Conservation (phyloP, 2,329 filamentous ascomycete genomes). For the Aspergillus proliferans region DNA sequence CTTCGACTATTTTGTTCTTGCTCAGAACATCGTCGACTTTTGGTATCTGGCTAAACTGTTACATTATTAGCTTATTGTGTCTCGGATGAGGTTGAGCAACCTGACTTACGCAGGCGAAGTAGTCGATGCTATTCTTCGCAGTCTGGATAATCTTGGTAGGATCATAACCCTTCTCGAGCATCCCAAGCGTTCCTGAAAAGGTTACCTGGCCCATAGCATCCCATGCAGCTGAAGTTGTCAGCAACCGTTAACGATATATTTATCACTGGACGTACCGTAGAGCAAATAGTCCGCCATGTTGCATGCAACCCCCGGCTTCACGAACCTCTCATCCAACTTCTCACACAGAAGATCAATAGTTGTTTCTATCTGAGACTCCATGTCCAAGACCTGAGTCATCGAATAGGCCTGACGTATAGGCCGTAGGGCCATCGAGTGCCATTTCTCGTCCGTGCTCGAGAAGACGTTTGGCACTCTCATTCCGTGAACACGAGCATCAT, state of each 20-base stretch:
- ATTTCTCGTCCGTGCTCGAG: constrained; percentile 26
- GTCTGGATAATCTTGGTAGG: constrained; percentile 11
- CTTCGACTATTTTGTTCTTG: not conserved
- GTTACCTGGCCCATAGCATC: constrained; percentile 15
- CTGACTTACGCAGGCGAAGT: constrained; percentile 10
- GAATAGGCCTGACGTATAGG: constrained; percentile 35
- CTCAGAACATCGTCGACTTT: not conserved
- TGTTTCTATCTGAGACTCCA: constrained; percentile 19
- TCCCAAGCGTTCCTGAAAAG: constrained; percentile 18
- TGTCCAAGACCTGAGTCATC: constrained; percentile 14
- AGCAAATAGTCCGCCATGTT: constrained; percentile 38
- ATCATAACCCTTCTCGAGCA: constrained; percentile 17
- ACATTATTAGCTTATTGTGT: not conserved
- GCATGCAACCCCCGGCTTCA: constrained; percentile 20
- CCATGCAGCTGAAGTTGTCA: constrained; percentile 9
- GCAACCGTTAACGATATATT: not conserved
- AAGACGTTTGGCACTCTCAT: constrained; percentile 33
- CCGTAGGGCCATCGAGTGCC: constrained; percentile 31
- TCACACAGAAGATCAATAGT: constrained; percentile 25
- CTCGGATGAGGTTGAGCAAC: not conserved
- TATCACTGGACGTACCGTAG: constrained; percentile 8
- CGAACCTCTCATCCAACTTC: constrained; percentile 25
- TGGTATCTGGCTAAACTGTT: not conserved
- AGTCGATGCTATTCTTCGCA: constrained; percentile 13
- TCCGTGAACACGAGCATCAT: constrained; percentile 23